These are phyloP conservation scores for Ogataea methanolica DNA, from an alignment of 805 yeast species.

Conservation along the genomic window DNA sequence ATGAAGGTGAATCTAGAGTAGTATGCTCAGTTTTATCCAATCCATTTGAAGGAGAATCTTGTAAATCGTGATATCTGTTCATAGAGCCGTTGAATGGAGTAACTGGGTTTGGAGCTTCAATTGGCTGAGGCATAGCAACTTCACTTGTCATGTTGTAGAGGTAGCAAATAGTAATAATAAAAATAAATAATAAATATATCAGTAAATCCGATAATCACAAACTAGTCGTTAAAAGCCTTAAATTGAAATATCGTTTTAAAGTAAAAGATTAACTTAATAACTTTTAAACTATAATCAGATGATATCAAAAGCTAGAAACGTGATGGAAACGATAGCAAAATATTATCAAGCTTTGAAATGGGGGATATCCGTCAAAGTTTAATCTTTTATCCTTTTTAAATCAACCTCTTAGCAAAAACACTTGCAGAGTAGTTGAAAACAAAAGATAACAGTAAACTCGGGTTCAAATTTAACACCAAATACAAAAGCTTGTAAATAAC, in stretches of 20 bases:
- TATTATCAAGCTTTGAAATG: conserved; percentile 24
- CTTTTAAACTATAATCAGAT: conserved; percentile 6
- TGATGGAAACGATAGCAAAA: conserved; percentile 18
- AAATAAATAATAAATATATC: conserved; percentile 1
- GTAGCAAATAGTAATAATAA: neutral
- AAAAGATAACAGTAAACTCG: conserved; percentile 13
- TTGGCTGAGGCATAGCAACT: conserved; percentile 6
- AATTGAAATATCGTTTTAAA: neutral
- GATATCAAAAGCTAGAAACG: conserved; percentile 16
- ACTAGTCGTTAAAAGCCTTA: conserved; percentile 21
- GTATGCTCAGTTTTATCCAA: conserved; percentile 9
- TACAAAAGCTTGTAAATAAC: conserved; percentile 19
- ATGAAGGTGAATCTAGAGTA: conserved; percentile 26
- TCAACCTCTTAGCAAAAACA: neutral
- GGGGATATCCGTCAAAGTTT: conserved; percentile 34
- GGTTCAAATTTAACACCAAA: conserved; percentile 27
- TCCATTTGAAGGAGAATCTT: conserved; percentile 4
- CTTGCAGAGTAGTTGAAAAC: neutral
- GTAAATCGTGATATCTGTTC: neutral
- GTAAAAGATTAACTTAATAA: conserved; percentile 11
- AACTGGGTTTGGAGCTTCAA: conserved; percentile 5
- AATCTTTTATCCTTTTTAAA: neutral
- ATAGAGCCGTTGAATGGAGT: neutral
- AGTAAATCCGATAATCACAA: conserved; percentile 16
- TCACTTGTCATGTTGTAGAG: conserved; percentile 4